Evolutionary conservation across 2,329 filamentous ascomycete species (phyloP).

Genomic region (Microdochium trichocladiopsis): DNA sequence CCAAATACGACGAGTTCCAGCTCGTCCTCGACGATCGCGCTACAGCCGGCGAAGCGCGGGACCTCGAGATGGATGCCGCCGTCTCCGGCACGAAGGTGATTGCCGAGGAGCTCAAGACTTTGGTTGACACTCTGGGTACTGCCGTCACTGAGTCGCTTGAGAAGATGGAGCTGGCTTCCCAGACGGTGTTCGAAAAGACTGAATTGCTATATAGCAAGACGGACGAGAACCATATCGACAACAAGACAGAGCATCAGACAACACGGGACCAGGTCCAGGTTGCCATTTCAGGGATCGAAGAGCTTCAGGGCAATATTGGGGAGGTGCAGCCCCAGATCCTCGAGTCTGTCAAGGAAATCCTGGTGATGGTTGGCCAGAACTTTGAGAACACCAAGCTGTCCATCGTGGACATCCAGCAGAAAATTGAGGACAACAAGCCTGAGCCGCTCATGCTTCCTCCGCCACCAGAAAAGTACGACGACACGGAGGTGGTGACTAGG

Average conservation of each 20-base stretch:
- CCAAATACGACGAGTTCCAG: slow-evolving; percentile 85
- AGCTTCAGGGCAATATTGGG: slow-evolving; percentile 68
- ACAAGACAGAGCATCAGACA: slow-evolving; percentile 72
- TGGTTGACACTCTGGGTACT: slow-evolving; percentile 78
- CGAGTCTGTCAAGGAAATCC: slow-evolving; percentile 78
- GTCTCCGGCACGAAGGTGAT: slow-evolving; percentile 69
- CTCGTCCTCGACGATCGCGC: slow-evolving; percentile 65
- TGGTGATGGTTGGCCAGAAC: slow-evolving; percentile 75
- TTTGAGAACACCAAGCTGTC: slow-evolving; percentile 78
- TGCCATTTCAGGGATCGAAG: slow-evolving; percentile 64
- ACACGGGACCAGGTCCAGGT: slow-evolving; percentile 77
- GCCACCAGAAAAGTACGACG: slow-evolving; percentile 58
- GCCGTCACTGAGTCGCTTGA: slow-evolving; percentile 77
- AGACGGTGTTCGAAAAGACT: slow-evolving; percentile 76
- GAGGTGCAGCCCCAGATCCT: slow-evolving; percentile 88
- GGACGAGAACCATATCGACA: slow-evolving; percentile 67
- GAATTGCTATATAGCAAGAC: slow-evolving; percentile 71
- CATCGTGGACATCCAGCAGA: slow-evolving; percentile 45
- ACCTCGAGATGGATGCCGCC: slow-evolving; percentile 65
- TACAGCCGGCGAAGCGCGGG: slow-evolving; percentile 66
- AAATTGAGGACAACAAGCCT: slow-evolving; percentile 54
- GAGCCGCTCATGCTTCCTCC: slow-evolving; percentile 44
- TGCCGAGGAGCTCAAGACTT: slow-evolving; percentile 78
- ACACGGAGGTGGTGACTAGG: slow-evolving; percentile 51
- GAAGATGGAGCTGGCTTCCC: slow-evolving; percentile 80